Evolutionary conservation across 176 grass and related monocot genomes (phyloP).

Genomic region (Triticum urartu): DNA sequence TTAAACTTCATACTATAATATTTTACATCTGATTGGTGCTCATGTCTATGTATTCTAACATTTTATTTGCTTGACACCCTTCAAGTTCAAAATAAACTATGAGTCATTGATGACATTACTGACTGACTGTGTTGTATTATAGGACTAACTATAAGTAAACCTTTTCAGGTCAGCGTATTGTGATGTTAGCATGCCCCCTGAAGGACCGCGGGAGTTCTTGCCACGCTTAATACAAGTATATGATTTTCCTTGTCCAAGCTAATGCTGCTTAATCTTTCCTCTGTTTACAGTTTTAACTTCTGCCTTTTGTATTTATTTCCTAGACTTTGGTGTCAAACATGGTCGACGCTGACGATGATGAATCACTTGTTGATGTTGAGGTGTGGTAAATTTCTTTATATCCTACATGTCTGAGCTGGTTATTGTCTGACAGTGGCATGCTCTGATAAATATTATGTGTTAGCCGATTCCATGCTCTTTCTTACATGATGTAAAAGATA

Average conservation of each 20-base stretch:
- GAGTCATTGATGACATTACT: not conserved
- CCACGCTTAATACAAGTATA: constrained; percentile 81
- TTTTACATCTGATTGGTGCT: not conserved
- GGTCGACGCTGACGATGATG: constrained; percentile 88
- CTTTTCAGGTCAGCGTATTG: constrained; percentile 82
- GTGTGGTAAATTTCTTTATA: constrained; percentile 31
- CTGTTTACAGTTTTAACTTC: not conserved
- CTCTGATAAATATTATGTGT: constrained; percentile 33
- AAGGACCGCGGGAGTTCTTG: constrained; percentile 76
- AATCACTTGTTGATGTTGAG: constrained; percentile 86
- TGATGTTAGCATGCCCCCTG: constrained; percentile 85
- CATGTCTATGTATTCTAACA: not conserved
- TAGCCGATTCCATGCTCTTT: not conserved
- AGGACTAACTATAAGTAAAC: constrained; percentile 29
- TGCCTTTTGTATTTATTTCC: constrained; percentile 26
- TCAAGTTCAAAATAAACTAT: constrained; percentile 6
- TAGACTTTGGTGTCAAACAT: constrained; percentile 92
- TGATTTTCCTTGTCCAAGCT: constrained; percentile 21
- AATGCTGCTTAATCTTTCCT: not conserved
- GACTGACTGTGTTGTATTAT: not conserved
- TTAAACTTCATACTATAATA: not conserved
- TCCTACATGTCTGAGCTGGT: constrained; percentile 12
- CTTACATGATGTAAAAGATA: no score
- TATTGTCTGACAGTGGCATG: constrained; percentile 24
- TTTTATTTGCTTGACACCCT: not conserved